These are phyloP conservation scores for Leishmania tropica DNA, from an alignment of 208 protist genomes.

Conservation along the genomic window DNA sequence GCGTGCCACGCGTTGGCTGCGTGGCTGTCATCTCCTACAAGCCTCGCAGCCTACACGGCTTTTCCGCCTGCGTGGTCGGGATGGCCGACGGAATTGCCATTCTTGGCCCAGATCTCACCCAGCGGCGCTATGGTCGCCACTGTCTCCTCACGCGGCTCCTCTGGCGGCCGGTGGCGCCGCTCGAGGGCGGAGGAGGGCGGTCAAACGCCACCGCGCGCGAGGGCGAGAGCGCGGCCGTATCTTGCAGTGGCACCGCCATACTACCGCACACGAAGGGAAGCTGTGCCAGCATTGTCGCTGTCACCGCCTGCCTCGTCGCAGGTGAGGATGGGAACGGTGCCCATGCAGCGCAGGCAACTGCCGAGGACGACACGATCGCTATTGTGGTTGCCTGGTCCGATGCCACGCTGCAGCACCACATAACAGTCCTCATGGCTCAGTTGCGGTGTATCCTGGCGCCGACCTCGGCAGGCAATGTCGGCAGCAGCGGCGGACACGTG, in stretches of 20 bases:
- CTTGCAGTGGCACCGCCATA: neutral
- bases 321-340: neutral
- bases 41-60: conserved; percentile 21
- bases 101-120: conserved; percentile 57
- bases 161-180: conserved; percentile 38
- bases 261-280: conserved; percentile 22
- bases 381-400: conserved; percentile 31
- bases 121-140: conserved; percentile 31
- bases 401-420: conserved; percentile 24
- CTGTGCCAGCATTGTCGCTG: conserved; percentile 23
- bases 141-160: conserved; percentile 46
- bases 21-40: conserved; percentile 52
- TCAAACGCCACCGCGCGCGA: neutral
- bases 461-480: neutral
- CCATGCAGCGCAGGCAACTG: neutral
- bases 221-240: neutral
- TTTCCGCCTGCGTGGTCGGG: conserved; percentile 60
- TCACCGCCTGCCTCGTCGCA: conserved; percentile 22
- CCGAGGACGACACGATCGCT: conserved; percentile 16
- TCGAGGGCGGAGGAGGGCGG: neutral
- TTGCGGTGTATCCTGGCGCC: conserved; percentile 14
- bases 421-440: conserved; percentile 21
- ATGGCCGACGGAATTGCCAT: conserved; percentile 56
- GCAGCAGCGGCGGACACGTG: neutral
- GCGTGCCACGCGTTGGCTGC: conserved; percentile 67